Evolutionary conservation across 2,329 filamentous ascomycete genomes (phyloP).

Genomic region (Fusarium sp.): DNA sequence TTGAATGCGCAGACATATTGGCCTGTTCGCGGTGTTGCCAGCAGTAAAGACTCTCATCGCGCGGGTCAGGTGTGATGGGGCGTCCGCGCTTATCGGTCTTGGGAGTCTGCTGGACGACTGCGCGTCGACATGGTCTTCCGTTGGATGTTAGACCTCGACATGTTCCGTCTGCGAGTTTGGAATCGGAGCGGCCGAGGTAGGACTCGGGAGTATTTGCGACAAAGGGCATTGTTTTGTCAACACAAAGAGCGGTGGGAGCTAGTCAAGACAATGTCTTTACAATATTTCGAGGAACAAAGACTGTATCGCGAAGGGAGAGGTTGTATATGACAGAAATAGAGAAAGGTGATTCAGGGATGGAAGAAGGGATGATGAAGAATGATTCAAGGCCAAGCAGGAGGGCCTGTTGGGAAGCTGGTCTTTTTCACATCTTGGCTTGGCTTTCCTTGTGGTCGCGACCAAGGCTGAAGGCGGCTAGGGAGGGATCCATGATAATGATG

Average conservation of each 20-base stretch:
- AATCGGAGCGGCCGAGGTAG: slow-evolving; percentile 81
- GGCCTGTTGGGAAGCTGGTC: slow-evolving; percentile 13
- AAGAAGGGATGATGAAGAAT: slow-evolving; percentile 18
- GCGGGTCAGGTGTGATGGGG: slow-evolving; percentile 58
- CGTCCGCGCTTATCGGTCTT: slow-evolving; percentile 37
- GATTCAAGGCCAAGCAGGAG: slow-evolving; percentile 13
- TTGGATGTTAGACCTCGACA: slow-evolving; percentile 87
- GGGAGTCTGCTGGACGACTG: slow-evolving; percentile 61
- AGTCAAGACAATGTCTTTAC: not conserved
- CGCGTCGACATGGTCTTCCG: slow-evolving; percentile 85
- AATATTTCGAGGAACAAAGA: not conserved
- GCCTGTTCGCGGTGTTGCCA: slow-evolving; percentile 97
- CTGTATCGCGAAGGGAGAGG: not conserved
- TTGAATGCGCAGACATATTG: slow-evolving; percentile 59
- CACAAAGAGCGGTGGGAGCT: slow-evolving; percentile 18
- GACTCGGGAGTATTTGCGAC: slow-evolving; percentile 79
- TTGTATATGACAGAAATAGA: not conserved
- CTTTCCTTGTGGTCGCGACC: slow-evolving; percentile 16
- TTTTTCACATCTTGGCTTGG: slow-evolving; percentile 37
- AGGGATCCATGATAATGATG: slow-evolving; percentile 23
- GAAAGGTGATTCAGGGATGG: slow-evolving; percentile 27
- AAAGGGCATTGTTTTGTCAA: slow-evolving; percentile 53
- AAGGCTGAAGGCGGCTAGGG: slow-evolving; percentile 16
- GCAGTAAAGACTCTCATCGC: slow-evolving; percentile 79
- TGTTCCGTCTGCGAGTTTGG: slow-evolving; percentile 83